Base-by-base conservation (phyloP, 352 stramenopile genomes). In the Pythium folliculosum region DNA sequence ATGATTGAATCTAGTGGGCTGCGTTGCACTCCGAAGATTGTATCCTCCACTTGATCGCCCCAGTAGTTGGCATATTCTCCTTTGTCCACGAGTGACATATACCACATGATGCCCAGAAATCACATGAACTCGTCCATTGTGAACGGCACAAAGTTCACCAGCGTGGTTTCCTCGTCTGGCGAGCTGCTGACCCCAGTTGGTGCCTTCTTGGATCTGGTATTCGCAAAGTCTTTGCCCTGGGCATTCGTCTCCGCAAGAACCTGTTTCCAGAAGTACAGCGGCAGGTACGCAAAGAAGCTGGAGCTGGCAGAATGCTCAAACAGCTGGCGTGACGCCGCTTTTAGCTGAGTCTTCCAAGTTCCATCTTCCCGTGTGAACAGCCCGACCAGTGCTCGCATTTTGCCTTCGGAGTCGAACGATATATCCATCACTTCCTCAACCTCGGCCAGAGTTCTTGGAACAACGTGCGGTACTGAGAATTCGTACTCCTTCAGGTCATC, bases 71-170 rank as follows among this genome's bases (percentile, higher is more conserved):
- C n/a, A 30, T 71, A 73, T 30, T 73, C 67, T 0, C 69, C 66
- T 25, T 75, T 77, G 44, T 73, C 40, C 3, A 73, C 62, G 12
- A 73, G 8, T 22, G 51, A 44, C 69, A 75, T 77, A 51, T 64
- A 77, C 32, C 56, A 77, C n/a, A 76, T 12, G 32, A 80, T 73
- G 16, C 70, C 73, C 0, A 80, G 32, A 50, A 77, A 80, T 14
- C 30, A 65, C 67, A 77, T 73, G 40, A 80, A 27, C 38, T 80
- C 67, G 25, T 71, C n/a, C 10, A 77, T n/a, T 35, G 60, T 62
- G 56, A 65, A 35, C 16, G 60, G 60, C 3, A 53, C 25, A 25
- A 40, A 51, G 10, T 50, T 23, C 4, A 30, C 16, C 2, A 7
- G 12, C 53, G 32, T 52, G 27, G 27, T 2, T 6, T 32, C 27